Evolutionary conservation across 192 early-diverging fungal genomes (phyloP).

Genomic region (Linnemannia exigua): DNA sequence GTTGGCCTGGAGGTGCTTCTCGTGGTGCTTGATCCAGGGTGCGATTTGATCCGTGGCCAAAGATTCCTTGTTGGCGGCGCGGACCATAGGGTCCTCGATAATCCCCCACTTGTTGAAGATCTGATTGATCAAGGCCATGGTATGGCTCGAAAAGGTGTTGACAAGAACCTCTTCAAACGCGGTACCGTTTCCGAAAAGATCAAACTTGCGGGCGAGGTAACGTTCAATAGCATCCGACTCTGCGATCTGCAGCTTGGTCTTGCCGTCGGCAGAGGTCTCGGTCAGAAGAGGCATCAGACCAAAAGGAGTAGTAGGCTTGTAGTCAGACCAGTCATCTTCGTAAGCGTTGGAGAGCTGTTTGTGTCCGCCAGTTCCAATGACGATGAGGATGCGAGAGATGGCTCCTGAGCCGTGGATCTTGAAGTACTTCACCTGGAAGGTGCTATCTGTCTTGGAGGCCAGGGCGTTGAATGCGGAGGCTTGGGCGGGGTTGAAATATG

Average conservation of each 20-base stretch:
- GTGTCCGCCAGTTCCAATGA: not conserved
- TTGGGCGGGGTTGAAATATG: conserved; percentile 35
- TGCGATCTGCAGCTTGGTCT: conserved; percentile 39
- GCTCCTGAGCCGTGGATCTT: conserved; percentile 6
- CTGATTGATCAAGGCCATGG: conserved; percentile 16
- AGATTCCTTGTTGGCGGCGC: conserved; percentile 12
- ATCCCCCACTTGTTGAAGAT: not conserved
- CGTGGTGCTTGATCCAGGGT: conserved; percentile 34
- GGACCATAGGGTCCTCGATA: conserved; percentile 22
- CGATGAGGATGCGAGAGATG: not conserved
- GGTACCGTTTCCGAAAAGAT: conserved; percentile 33
- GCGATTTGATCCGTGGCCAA: not conserved
- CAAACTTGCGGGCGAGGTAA: conserved; percentile 60
- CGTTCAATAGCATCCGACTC: conserved; percentile 63
- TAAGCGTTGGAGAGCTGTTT: too few species aligned
- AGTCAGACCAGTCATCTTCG: conserved; percentile 51
- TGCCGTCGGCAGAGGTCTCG: conserved; percentile 46
- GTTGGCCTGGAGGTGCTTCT: conserved; percentile 32
- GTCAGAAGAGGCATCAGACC: conserved; percentile 64
- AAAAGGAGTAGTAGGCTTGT: conserved; percentile 57
- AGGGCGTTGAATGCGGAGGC: conserved; percentile 30
- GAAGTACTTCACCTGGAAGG: conserved; percentile 31
- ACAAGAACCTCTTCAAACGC: conserved; percentile 43
- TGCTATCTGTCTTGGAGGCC: conserved; percentile 14
- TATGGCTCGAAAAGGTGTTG: conserved; percentile 35